These are phyloP conservation scores for Globisporangium echinulatum DNA, from an alignment of 352 stramenopile genomes.

Conservation along the genomic window DNA sequence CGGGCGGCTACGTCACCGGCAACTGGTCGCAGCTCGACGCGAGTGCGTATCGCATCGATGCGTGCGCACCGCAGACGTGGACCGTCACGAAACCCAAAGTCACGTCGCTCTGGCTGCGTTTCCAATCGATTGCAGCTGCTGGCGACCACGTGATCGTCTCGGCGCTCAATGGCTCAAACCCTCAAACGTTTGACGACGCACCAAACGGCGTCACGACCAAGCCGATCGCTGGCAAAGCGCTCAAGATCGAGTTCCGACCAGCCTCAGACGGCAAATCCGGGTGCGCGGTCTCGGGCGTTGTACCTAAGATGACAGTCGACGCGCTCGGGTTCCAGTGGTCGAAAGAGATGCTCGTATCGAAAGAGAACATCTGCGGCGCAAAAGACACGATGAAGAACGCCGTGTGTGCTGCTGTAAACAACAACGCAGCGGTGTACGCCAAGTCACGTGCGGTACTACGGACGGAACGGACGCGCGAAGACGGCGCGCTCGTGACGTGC, in stretches of 20 bases:
- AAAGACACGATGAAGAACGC: constrained; percentile 57
- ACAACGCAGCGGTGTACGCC: constrained; percentile 25
- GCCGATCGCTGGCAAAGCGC: constrained; percentile 22
- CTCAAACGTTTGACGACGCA: constrained; percentile 18
- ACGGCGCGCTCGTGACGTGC: constrained; percentile 42
- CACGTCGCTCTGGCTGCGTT: constrained; percentile 32
- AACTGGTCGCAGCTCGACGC: constrained; percentile 23
- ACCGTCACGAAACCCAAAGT: constrained; percentile 41
- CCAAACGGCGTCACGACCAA: constrained; percentile 22
- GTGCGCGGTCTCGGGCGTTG: constrained; percentile 11
- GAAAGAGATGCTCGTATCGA: constrained; percentile 22
- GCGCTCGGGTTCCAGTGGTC: constrained; percentile 32
- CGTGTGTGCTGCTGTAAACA: constrained; percentile 27
- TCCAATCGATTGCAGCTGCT: constrained; percentile 22
- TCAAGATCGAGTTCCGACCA: constrained; percentile 41
- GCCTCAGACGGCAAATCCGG: constrained; percentile 13
- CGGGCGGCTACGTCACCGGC: constrained; percentile 33
- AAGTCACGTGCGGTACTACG: constrained; percentile 39
- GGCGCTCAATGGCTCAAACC: constrained; percentile 23
- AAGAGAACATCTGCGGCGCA: constrained; percentile 43
- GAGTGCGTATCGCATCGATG: constrained; percentile 27
- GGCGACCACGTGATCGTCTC: constrained; percentile 38
- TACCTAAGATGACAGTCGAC: constrained; percentile 22
- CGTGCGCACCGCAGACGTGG: constrained; percentile 37
- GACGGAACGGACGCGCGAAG: constrained; percentile 37